These are phyloP conservation scores for Albifimbria verrucaria DNA, from an alignment of 2,329 filamentous ascomycete species.

Conservation along the genomic window DNA sequence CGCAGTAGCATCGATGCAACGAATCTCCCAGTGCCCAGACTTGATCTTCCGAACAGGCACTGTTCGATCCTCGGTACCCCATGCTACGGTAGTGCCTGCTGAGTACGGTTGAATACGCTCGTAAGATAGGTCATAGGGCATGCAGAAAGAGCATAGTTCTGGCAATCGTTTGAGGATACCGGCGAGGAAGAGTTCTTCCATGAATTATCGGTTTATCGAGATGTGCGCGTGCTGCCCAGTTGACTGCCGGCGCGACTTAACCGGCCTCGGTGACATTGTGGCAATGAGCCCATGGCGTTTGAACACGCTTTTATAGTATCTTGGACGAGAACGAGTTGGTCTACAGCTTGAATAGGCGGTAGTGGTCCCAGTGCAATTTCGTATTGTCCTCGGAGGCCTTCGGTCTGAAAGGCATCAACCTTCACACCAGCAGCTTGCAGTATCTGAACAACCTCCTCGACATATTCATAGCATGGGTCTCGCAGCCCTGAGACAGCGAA, in stretches of 20 bases:
- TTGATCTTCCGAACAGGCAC: slow-evolving; percentile 6
- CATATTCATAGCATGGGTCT: slow-evolving; percentile 1
- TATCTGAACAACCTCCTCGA: slow-evolving; percentile 4
- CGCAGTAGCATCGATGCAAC: slow-evolving; percentile 6
- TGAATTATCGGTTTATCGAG: not conserved
- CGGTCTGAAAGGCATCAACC: slow-evolving; percentile 7
- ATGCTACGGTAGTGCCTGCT: slow-evolving; percentile 1
- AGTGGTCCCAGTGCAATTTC: slow-evolving; percentile 7
- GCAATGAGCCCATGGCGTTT: slow-evolving; percentile 2
- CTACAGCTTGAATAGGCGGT: slow-evolving; percentile 6
- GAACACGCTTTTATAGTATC: slow-evolving; percentile 7
- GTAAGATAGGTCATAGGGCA: slow-evolving; percentile 6
- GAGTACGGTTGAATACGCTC: not conserved
- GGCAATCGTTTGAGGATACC: slow-evolving; percentile 4
- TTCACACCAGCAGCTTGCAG: slow-evolving; percentile 3
- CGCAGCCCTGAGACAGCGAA: slow-evolving; percentile 2
- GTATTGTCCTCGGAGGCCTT: slow-evolving; percentile 6
- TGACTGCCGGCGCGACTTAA: not conserved
- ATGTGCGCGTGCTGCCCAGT: slow-evolving; percentile 7
- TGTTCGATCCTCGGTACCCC: slow-evolving; percentile 6
- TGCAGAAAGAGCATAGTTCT: slow-evolving; percentile 1
- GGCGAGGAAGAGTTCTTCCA: slow-evolving; percentile 4
- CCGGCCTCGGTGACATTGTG: slow-evolving; percentile 6
- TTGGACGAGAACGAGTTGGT: slow-evolving; percentile 7
- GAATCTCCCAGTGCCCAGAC: slow-evolving; percentile 6